phyloP scores from a whole-genome alignment of 2,329 filamentous ascomycete species.

The Lecanicillium sp. region DNA sequence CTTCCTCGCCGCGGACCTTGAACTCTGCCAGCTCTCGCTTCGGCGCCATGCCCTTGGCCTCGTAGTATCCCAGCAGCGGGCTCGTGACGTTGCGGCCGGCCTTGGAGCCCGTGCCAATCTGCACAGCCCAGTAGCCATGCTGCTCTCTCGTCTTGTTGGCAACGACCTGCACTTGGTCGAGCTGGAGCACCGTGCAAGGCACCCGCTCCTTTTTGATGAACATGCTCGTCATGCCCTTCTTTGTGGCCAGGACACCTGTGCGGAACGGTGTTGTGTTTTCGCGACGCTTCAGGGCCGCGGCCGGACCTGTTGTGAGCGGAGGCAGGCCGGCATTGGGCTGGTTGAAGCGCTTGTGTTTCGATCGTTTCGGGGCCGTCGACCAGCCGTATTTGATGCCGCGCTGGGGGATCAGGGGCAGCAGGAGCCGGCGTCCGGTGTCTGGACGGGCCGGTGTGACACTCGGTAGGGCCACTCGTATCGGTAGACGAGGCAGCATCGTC shows the following conservation, averaged over 20 bases:
- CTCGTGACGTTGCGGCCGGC: conserved; percentile 69
- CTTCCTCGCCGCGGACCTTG: conserved; percentile 64
- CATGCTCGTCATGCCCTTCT: conserved; percentile 93
- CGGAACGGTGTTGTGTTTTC: conserved; percentile 55
- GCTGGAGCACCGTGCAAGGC: conserved; percentile 84
- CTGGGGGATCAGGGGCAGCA: conserved; percentile 35
- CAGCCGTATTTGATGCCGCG: conserved; percentile 53
- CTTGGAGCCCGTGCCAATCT: conserved; percentile 73
- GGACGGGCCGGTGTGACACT: conserved; percentile 23
- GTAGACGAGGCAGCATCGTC: conserved; percentile 38
- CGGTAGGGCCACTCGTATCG: conserved; percentile 34
- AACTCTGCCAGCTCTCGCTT: conserved; percentile 85
- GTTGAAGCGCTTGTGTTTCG: conserved; percentile 53
- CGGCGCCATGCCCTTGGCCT: conserved; percentile 69
- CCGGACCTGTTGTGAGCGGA: conserved; percentile 46
- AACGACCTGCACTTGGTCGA: conserved; percentile 86
- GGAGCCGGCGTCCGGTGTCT: conserved; percentile 25
- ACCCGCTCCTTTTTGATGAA: conserved; percentile 73
- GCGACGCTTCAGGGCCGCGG: conserved; percentile 51
- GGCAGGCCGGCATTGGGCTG: conserved; percentile 48
- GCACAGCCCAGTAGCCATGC: conserved; percentile 91
- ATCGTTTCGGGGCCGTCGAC: conserved; percentile 44
- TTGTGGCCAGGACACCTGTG: conserved; percentile 75
- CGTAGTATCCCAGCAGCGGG: conserved; percentile 81
- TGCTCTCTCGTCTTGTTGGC: conserved; percentile 71